These are phyloP conservation scores for Salvia splendens DNA, from an alignment of 257 asterid species.

Conservation along the genomic window DNA sequence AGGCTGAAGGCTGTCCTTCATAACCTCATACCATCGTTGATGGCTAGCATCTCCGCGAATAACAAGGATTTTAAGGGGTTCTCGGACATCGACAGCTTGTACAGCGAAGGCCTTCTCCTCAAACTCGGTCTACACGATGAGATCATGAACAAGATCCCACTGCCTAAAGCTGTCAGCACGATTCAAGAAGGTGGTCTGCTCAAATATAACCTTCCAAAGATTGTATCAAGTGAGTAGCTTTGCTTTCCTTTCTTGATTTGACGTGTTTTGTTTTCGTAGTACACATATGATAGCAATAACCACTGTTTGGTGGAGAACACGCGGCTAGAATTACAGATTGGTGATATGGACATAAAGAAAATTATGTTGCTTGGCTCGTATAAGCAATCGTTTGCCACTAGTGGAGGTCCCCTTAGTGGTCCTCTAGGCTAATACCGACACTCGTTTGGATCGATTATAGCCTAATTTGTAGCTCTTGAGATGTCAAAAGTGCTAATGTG, in stretches of 20 bases:
- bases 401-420: constrained; percentile 5
- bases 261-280: too few relatives aligned
- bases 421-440: not conserved
- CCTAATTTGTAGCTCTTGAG: constrained; percentile 5
- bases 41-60: constrained; percentile 76
- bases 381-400: not conserved
- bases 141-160: constrained; percentile 63
- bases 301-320: not conserved
- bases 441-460: constrained; percentile 11
- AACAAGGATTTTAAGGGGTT: constrained; percentile 85
- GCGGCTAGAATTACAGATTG: not conserved
- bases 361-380: not conserved
- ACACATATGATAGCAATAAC: not conserved
- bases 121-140: constrained; percentile 83
- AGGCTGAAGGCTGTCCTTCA: constrained; percentile 89
- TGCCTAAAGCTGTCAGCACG: constrained; percentile 71
- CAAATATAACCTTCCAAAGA: constrained; percentile 81
- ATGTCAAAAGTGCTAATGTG: constrained; percentile 1
- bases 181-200: constrained; percentile 79
- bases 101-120: constrained; percentile 79
- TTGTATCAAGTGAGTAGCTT: constrained; percentile 65
- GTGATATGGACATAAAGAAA: not conserved
- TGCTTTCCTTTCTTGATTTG: not conserved
- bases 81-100: constrained; percentile 83
- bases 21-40: constrained; percentile 69